phyloP scores from a whole-genome alignment of 208 protist species.

The Lotmaria passim region DNA sequence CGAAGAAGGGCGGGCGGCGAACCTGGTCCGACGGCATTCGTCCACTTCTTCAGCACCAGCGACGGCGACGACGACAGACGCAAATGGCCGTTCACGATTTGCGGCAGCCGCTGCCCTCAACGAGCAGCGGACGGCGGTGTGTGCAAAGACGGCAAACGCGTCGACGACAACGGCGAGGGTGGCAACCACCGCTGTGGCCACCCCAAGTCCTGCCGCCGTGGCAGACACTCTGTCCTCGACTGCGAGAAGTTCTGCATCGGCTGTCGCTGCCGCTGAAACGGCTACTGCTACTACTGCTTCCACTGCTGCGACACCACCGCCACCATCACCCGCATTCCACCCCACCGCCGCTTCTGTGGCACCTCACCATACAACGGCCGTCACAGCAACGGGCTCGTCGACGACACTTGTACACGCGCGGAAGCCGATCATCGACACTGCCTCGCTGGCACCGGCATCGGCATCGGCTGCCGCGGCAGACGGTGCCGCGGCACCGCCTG shows the following conservation, averaged over 20 bases:
- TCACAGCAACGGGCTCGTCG: neutral
- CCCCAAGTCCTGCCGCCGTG: neutral
- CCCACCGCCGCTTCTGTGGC: too few species aligned
- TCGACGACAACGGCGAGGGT: neutral
- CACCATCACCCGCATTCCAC: too few species aligned
- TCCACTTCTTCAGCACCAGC: neutral
- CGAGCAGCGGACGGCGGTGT: neutral
- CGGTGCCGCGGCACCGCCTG: too few species aligned
- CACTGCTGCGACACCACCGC: too few species aligned
- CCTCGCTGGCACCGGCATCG: neutral
- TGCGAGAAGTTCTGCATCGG: too few species aligned
- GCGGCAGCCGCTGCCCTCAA: neutral
- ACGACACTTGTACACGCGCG: neutral
- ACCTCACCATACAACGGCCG: too few species aligned
- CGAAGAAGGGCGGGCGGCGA: neutral
- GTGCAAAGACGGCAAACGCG: neutral
- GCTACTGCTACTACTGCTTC: too few species aligned
- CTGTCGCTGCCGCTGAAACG: too few species aligned
- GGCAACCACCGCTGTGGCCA: neutral
- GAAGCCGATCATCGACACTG: slow-evolving; percentile 2
- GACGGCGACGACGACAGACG: neutral
- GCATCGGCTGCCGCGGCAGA: neutral
- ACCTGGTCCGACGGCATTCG: neutral
- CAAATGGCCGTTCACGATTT: neutral
- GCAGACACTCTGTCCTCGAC: neutral